phyloP scores from a whole-genome alignment of 352 stramenopile species.

The Halophytophthora batemanensis region DNA sequence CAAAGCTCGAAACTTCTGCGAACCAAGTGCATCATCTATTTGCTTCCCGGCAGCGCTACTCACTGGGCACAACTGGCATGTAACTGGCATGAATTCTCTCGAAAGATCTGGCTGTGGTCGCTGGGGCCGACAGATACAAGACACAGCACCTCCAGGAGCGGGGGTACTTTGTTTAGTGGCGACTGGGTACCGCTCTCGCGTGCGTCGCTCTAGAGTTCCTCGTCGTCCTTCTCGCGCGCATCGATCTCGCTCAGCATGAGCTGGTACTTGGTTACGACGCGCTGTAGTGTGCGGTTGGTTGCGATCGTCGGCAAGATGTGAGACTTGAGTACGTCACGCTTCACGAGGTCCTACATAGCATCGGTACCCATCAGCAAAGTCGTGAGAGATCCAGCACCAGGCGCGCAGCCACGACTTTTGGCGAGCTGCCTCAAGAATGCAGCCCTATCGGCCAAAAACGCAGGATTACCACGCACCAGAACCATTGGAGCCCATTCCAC shows the following conservation, averaged over 20 bases:
- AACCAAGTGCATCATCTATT: too few relatives aligned
- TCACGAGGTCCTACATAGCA: conserved; percentile 44
- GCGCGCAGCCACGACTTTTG: too few relatives aligned
- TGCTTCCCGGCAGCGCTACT: background rate
- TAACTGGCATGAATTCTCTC: background rate
- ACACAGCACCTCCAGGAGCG: too few relatives aligned
- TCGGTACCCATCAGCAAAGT: background rate
- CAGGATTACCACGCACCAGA: conserved; percentile 31
- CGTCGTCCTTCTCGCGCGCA: conserved; percentile 29
- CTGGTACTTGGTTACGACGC: conserved; percentile 81
- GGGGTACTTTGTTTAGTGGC: conserved; percentile 5
- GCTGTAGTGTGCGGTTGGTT: conserved; percentile 75
- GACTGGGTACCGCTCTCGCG: conserved; percentile 12
- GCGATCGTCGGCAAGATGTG: conserved; percentile 78
- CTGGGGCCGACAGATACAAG: too few relatives aligned
- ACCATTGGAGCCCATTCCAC: conserved; percentile 37
- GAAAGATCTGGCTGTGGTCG: too few relatives aligned
- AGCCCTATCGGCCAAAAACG: conserved; percentile 10
- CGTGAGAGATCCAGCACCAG: conserved; percentile 19
- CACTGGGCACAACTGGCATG: background rate
- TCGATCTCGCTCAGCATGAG: conserved; percentile 79
- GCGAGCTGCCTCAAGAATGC: too few relatives aligned
- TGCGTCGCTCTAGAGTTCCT: conserved; percentile 3
- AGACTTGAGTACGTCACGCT: conserved; percentile 72
- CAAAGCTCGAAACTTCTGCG: too few relatives aligned